phyloP scores from a whole-genome alignment of 2,329 filamentous ascomycete genomes.

The Trichoderma aggressivum region DNA sequence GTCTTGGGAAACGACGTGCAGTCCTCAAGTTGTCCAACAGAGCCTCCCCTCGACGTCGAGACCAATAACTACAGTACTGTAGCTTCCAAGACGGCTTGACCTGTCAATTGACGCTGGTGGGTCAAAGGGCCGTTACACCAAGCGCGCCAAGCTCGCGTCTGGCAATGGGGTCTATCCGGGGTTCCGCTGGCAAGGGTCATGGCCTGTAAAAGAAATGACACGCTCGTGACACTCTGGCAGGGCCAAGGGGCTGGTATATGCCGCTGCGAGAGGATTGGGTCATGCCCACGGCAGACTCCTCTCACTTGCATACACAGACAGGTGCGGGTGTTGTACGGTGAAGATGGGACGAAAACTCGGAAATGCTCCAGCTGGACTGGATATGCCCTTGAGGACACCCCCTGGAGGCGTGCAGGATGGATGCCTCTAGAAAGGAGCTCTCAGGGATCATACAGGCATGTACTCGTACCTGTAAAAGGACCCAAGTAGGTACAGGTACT shows the following conservation, averaged over 20 bases:
- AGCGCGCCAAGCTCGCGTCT: constrained; percentile 7
- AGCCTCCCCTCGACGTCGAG: background rate
- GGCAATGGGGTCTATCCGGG: constrained; percentile 2
- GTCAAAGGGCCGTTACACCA: background rate
- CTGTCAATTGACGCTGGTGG: constrained; percentile 13
- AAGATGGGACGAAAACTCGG: background rate
- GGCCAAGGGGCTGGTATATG: background rate
- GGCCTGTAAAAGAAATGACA: constrained; percentile 7
- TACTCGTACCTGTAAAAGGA: background rate
- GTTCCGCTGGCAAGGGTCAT: background rate
- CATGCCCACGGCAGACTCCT: constrained; percentile 7
- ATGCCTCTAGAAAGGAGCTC: background rate
- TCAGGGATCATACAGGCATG: background rate
- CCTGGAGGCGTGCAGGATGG: background rate
- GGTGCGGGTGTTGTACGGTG: background rate
- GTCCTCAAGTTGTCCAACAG: background rate
- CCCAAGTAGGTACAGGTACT: too few relatives aligned
- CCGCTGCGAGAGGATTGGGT: background rate
- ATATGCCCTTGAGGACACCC: background rate
- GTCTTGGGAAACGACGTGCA: background rate
- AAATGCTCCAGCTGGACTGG: background rate
- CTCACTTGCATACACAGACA: constrained; percentile 1
- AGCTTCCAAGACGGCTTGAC: background rate
- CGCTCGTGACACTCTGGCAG: constrained; percentile 5
- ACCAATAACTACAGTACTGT: background rate